Evolutionary conservation across 1,284 basidiomycete genomes (phyloP).

Genomic region (Boletus mariae): DNA sequence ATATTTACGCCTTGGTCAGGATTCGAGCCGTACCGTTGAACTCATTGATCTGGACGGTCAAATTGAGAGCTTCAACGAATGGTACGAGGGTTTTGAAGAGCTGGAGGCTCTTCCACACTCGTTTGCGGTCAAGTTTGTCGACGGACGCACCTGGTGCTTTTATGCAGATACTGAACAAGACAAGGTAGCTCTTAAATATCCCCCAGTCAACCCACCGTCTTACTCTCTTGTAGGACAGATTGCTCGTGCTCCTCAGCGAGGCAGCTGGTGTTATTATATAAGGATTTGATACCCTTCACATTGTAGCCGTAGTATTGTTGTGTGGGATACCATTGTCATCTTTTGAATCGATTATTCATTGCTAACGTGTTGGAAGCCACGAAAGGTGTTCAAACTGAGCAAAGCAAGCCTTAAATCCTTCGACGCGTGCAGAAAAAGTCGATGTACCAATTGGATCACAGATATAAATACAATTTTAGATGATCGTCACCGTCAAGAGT

Average conservation of each 20-base stretch:
- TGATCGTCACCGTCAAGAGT: slow-evolving; percentile 44
- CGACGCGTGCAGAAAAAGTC: neutral
- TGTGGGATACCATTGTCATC: slow-evolving; percentile 12
- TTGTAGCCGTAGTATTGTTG: slow-evolving; percentile 22
- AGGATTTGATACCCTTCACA: slow-evolving; percentile 9
- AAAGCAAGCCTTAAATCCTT: neutral
- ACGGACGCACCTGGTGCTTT: slow-evolving; percentile 53
- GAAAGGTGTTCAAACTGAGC: neutral
- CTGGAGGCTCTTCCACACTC: slow-evolving; percentile 66
- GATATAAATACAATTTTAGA: slow-evolving; percentile 12
- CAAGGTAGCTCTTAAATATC: slow-evolving; percentile 41
- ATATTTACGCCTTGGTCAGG: slow-evolving; percentile 36
- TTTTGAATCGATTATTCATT: slow-evolving; percentile 4
- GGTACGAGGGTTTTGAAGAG: slow-evolving; percentile 71
- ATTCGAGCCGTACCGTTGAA: slow-evolving; percentile 46
- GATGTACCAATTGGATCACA: neutral
- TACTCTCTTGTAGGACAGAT: slow-evolving; percentile 20
- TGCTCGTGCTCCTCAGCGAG: slow-evolving; percentile 32
- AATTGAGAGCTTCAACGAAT: slow-evolving; percentile 53
- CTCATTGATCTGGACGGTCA: slow-evolving; percentile 45
- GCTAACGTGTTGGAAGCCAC: neutral
- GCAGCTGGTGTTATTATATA: slow-evolving; percentile 30
- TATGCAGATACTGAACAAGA: slow-evolving; percentile 66
- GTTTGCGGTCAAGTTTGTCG: slow-evolving; percentile 62
- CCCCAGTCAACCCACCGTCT: neutral